phyloP scores from a whole-genome alignment of 805 yeast genomes.

The Cyberlindnera xylosilytica region DNA sequence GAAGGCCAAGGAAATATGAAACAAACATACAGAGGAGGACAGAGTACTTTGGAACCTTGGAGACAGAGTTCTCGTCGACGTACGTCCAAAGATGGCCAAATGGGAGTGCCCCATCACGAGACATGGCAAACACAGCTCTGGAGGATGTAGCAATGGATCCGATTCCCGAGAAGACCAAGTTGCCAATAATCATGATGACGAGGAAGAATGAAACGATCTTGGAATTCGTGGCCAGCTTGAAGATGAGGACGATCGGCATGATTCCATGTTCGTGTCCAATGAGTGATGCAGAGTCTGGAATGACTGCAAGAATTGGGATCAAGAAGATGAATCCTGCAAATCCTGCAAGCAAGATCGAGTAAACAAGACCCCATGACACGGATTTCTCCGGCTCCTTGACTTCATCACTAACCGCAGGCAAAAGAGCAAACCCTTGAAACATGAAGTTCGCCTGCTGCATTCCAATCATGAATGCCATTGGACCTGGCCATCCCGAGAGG shows the following conservation, averaged over 20 bases:
- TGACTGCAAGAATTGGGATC: conserved; percentile 64
- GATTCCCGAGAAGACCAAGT: conserved; percentile 71
- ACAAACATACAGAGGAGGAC: conserved; percentile 61
- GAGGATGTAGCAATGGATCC: conserved; percentile 81
- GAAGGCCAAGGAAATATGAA: conserved; percentile 55
- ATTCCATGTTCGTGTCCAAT: conserved; percentile 62
- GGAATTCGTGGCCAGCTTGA: conserved; percentile 68
- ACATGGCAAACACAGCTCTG: conserved; percentile 76
- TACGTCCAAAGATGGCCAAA: conserved; percentile 59
- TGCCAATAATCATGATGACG: conserved; percentile 63
- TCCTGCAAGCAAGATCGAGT: conserved; percentile 61
- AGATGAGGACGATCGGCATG: conserved; percentile 76
- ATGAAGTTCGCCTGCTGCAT: conserved; percentile 78
- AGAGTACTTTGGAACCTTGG: conserved; percentile 69
- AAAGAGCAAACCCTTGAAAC: conserved; percentile 78
- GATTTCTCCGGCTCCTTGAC: conserved; percentile 71
- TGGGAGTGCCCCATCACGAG: conserved; percentile 81
- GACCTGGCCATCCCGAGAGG: conserved; percentile 72
- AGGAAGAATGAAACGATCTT: conserved; percentile 65
- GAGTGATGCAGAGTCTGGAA: conserved; percentile 60
- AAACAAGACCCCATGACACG: conserved; percentile 70
- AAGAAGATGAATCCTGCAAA: conserved; percentile 71
- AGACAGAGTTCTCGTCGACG: conserved; percentile 53
- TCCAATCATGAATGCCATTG: conserved; percentile 71
- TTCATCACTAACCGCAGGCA: conserved; percentile 80